These are phyloP conservation scores for Vanrija pseudolonga DNA, from an alignment of 1,284 basidiomycete genomes.

Conservation along the genomic window DNA sequence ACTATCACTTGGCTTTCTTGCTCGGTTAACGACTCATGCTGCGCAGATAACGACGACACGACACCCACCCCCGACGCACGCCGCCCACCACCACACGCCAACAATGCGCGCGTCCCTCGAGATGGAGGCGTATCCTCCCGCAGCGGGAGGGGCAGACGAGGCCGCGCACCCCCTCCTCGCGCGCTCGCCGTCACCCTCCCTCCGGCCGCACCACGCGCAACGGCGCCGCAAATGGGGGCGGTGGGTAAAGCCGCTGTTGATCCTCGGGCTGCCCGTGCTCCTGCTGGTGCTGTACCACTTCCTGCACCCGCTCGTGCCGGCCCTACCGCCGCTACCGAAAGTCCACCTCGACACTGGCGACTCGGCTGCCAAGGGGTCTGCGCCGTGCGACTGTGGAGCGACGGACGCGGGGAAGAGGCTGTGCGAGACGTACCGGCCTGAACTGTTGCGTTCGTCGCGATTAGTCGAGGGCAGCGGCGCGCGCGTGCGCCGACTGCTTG, in stretches of 20 bases:
- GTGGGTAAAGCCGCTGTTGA: constrained; percentile 25
- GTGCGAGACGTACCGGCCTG: constrained; percentile 37
- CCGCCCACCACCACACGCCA: no score
- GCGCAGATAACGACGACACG: no score
- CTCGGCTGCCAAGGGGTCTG: no score
- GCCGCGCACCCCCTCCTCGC: no score
- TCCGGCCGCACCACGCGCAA: neutral
- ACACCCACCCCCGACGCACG: no score
- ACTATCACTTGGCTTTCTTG: no score
- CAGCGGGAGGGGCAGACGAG: no score
- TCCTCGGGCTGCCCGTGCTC: constrained; percentile 29
- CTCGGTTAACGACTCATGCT: no score
- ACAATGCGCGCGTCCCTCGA: no score
- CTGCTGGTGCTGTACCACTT: constrained; percentile 34
- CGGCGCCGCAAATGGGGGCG: constrained; percentile 3
- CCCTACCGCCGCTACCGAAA: constrained; percentile 37
- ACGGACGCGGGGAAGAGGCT: constrained; percentile 31
- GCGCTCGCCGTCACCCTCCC: neutral
- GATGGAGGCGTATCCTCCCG: no score
- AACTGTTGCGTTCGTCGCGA: constrained; percentile 28
- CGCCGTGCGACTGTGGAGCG: constrained; percentile 28
- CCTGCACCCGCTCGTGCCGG: constrained; percentile 37
- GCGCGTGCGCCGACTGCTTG: constrained; percentile 32
- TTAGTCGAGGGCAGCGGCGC: constrained; percentile 38
- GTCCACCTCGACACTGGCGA: constrained; percentile 25